Conservation (phyloP, 1,284 basidiomycete genomes). For the Xerocomus subilludens region DNA sequence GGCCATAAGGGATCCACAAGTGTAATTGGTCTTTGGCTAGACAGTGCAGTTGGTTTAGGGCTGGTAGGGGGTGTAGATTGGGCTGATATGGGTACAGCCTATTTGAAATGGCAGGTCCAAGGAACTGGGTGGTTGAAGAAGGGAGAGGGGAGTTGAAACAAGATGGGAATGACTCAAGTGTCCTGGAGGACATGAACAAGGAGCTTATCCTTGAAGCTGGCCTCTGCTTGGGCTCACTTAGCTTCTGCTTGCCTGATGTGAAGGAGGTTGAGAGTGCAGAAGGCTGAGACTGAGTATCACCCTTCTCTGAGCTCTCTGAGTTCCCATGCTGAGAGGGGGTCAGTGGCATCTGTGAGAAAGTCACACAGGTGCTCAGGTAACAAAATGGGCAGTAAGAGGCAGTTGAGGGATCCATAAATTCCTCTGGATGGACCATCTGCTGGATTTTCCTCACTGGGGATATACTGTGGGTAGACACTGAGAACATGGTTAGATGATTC, state of each 20-base stretch:
- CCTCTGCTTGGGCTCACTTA: too few species aligned
- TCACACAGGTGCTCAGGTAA: background rate
- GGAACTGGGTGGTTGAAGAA: background rate
- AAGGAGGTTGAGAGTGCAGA: too few species aligned
- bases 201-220: too few species aligned
- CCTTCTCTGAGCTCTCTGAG: too few species aligned
- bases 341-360: too few species aligned
- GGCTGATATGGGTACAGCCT: background rate
- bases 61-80: background rate
- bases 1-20: slow-evolving; percentile 29
- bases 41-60: slow-evolving; percentile 30
- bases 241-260: too few species aligned
- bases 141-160: background rate
- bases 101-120: too few species aligned
- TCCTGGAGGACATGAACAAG: too few species aligned
- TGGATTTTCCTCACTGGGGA: background rate
- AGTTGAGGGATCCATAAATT: background rate
- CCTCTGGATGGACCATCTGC: background rate
- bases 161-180: too few species aligned
- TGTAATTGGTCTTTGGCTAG: slow-evolving; percentile 33
- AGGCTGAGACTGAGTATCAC: too few species aligned
- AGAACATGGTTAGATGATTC: background rate
- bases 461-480: background rate
- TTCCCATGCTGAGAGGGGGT: too few species aligned
- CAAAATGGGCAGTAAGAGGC: background rate